Conservation (phyloP, 805 yeast genomes). For the Dipodascopsis uninucleata region DNA sequence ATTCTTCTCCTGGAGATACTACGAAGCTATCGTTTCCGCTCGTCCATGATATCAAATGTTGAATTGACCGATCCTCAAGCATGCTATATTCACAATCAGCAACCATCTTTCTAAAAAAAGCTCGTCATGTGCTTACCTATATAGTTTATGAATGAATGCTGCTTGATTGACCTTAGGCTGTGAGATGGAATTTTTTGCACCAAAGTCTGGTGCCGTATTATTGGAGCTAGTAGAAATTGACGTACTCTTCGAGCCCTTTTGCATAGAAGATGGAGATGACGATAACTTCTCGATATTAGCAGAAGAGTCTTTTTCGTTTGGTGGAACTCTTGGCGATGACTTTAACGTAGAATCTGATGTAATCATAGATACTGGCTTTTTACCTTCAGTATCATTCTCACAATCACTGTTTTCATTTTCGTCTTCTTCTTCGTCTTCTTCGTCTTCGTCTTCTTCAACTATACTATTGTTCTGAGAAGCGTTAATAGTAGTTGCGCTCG, state of each 20-base stretch:
- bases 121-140: conserved; percentile 35
- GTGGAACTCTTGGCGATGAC: too few species aligned
- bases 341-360: too few species aligned
- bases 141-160: conserved; percentile 82
- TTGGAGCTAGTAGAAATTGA: background rate
- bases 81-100: conserved; percentile 46
- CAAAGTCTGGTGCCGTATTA: background rate
- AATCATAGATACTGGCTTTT: too few species aligned
- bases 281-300: background rate
- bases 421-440: too few species aligned
- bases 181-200: background rate
- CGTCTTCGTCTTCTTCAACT: too few species aligned
- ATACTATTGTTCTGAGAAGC: too few species aligned
- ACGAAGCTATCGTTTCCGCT: conserved; percentile 65
- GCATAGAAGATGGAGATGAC: background rate
- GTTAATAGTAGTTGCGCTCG: too few species aligned
- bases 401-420: too few species aligned
- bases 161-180: conserved; percentile 44
- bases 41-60: conserved; percentile 85
- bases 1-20: conserved; percentile 82
- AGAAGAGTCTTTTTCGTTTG: background rate
- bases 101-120: background rate
- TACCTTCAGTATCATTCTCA: too few species aligned
- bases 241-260: conserved; percentile 1
- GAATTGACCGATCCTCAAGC: conserved; percentile 72